A percentile compares a stretch with the other conserved stretches of the same genome.
Conservation (phyloP, 2,329 filamentous ascomycete genomes). For the Aspergillus sp. region DNA sequence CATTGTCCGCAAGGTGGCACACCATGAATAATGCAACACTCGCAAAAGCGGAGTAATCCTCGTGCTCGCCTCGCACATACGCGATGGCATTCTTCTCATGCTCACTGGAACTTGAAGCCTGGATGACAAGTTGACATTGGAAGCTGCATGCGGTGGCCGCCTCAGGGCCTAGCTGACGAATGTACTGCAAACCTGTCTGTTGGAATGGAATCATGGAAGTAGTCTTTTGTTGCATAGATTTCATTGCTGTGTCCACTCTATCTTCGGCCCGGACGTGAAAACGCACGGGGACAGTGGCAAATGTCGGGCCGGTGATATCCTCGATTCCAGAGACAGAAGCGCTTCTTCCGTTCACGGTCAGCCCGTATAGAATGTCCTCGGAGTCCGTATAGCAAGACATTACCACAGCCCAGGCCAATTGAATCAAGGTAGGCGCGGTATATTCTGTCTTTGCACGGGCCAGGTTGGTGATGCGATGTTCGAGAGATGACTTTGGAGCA, state of each 20-base stretch:
- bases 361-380: slow-evolving; percentile 5
- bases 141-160: slow-evolving; percentile 40
- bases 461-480: not conserved
- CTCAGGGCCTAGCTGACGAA: slow-evolving; percentile 50
- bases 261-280: not conserved
- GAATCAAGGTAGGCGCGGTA: not conserved
- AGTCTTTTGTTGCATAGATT: slow-evolving; percentile 32
- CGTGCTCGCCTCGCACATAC: too few relatives aligned
- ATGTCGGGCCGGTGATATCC: slow-evolving; percentile 7
- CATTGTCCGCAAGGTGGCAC: too few relatives aligned
- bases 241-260: not conserved
- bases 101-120: too few relatives aligned
- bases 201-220: slow-evolving; percentile 58
- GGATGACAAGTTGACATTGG: slow-evolving; percentile 17
- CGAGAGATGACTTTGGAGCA: not conserved
- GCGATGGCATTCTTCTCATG: not conserved
- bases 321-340: slow-evolving; percentile 8
- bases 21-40: too few relatives aligned
- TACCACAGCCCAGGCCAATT: slow-evolving; percentile 6
- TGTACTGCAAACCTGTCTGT: slow-evolving; percentile 51
- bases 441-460: not conserved
- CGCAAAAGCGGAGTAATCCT: too few relatives aligned
- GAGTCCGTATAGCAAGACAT: not conserved
- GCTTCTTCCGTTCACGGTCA: slow-evolving; percentile 6
- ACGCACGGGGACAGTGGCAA: slow-evolving; percentile 10